Evolutionary conservation across 2,329 filamentous ascomycete species (phyloP).

Genomic region (Penicillium sp.): DNA sequence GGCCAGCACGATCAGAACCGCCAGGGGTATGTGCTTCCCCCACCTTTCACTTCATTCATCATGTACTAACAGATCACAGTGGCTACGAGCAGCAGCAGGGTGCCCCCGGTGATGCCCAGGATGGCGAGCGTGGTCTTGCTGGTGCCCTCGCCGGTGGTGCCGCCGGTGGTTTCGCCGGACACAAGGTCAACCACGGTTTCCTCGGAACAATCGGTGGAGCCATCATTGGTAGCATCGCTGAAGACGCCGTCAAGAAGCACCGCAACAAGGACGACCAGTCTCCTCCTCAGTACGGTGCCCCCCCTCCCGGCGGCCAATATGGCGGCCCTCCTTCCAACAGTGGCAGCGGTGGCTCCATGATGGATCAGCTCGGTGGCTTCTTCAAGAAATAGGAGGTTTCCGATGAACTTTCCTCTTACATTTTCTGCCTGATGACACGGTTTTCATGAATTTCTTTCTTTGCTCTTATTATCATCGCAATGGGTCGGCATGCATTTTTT

Average conservation of each 20-base stretch:
- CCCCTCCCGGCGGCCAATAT: constrained; percentile 17
- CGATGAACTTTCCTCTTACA: constrained; percentile 3
- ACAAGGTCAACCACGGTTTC: constrained; percentile 51
- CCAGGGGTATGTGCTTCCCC: constrained; percentile 26
- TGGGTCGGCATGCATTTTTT: constrained; percentile 19
- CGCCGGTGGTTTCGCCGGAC: constrained; percentile 48
- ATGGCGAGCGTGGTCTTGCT: constrained; percentile 48
- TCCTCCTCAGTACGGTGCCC: constrained; percentile 16
- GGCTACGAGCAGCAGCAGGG: constrained; percentile 29
- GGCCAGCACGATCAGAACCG: constrained; percentile 29
- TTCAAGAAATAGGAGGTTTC: constrained; percentile 38
- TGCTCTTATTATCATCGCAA: constrained; percentile 10
- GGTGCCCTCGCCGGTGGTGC: constrained; percentile 50
- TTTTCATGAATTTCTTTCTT: constrained; percentile 27
- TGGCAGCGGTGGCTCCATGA: constrained; percentile 24
- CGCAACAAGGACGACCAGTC: constrained; percentile 38
- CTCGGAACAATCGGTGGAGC: constrained; percentile 51
- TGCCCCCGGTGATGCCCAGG: constrained; percentile 42
- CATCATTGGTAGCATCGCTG: constrained; percentile 47
- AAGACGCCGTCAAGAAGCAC: constrained; percentile 49
- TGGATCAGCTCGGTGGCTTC: constrained; percentile 39
- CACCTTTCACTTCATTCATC: background rate
- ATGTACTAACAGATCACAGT: constrained; percentile 20
- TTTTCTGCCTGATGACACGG: constrained; percentile 17
- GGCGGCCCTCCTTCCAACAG: constrained; percentile 26